Conservation (phyloP, 371 early-diverging fungal genomes). For the Smittium mucronatum region DNA sequence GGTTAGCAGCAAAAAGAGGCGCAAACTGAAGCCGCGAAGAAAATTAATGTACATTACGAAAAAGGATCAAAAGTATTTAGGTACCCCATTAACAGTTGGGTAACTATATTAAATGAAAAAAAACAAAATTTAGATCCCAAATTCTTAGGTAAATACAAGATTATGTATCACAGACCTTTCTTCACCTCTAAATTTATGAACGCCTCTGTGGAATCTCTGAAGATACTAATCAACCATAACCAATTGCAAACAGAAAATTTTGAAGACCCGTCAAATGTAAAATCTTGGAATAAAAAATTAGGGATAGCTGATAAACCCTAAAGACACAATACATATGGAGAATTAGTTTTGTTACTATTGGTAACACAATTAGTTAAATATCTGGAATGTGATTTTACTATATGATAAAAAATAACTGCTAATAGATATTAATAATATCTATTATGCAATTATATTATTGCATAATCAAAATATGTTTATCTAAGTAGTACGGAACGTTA, state of each 20-base stretch:
- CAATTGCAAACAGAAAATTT: background rate
- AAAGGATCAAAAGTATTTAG: background rate
- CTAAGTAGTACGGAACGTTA: too few relatives aligned
- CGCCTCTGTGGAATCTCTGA: background rate
- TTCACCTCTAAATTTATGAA: background rate
- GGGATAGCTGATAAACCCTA: background rate
- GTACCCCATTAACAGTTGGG: background rate
- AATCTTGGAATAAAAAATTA: background rate
- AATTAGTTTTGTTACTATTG: background rate
- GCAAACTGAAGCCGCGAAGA: slow-evolving; percentile 3
- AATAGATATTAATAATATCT: too few relatives aligned
- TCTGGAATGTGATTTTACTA: too few relatives aligned
- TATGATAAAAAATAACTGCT: too few relatives aligned
- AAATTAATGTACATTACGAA: background rate
- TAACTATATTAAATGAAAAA: background rate
- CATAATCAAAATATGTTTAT: too few relatives aligned
- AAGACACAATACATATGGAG: background rate
- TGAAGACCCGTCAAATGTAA: background rate
- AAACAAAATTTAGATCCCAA: background rate
- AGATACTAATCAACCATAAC: slow-evolving; percentile 1
- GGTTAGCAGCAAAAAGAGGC: background rate
- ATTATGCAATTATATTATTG: too few relatives aligned
- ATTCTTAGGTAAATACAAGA: background rate
- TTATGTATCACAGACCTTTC: background rate
- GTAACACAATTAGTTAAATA: background rate